These are phyloP conservation scores for Saccharomycopsis sp. DNA, from an alignment of 805 yeast genomes.

Conservation along the genomic window DNA sequence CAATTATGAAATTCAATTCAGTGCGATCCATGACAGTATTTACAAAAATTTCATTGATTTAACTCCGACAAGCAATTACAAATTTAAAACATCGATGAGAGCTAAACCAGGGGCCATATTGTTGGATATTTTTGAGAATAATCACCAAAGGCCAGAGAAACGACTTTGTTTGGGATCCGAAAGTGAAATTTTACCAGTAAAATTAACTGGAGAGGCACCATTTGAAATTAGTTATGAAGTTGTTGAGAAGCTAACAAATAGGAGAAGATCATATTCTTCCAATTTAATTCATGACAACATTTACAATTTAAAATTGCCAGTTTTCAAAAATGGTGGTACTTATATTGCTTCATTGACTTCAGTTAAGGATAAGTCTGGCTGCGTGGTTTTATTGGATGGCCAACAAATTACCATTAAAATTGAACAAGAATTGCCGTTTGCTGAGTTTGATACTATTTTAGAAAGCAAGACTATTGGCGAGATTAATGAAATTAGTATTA, in stretches of 20 bases:
- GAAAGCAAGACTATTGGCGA: constrained; percentile 5
- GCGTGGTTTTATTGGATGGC: constrained; percentile 63
- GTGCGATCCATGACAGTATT: constrained; percentile 55
- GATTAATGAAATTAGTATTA: constrained; percentile 33
- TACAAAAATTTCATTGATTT: constrained; percentile 39
- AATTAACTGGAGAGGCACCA: constrained; percentile 75
- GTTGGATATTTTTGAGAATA: constrained; percentile 21
- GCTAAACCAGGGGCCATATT: constrained; percentile 55
- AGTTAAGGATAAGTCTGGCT: constrained; percentile 68
- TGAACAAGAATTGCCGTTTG: constrained; percentile 61
- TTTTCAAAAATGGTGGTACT: constrained; percentile 61
- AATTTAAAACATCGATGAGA: constrained; percentile 64
- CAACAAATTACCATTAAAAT: constrained; percentile 62
- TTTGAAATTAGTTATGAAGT: constrained; percentile 65
- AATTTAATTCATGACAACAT: constrained; percentile 33
- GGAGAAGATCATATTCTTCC: constrained; percentile 37
- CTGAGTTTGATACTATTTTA: constrained; percentile 30
- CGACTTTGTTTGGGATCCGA: constrained; percentile 42
- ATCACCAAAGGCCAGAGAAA: constrained; percentile 17
- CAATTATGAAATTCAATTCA: constrained; percentile 65
- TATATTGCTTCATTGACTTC: constrained; percentile 57
- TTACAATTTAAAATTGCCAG: constrained; percentile 46
- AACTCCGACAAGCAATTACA: constrained; percentile 34
- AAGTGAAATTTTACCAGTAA: constrained; percentile 41
- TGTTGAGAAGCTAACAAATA: constrained; percentile 46